Evolutionary conservation across 352 stramenopile species (phyloP).

Genomic region (Phytophthora pini): DNA sequence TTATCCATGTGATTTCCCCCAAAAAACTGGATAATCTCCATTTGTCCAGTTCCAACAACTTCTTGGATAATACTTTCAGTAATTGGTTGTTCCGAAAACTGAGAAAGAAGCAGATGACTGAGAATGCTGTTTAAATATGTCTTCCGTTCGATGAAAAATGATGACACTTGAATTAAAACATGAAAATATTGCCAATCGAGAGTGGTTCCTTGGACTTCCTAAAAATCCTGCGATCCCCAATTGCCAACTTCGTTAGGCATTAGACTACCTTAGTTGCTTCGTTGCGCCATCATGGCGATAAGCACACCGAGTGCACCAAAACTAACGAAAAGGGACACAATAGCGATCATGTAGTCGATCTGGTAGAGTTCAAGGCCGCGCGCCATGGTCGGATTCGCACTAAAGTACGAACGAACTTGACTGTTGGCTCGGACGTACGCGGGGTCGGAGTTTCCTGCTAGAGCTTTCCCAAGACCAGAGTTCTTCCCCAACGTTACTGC

Average conservation of each 20-base stretch:
- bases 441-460: not conserved
- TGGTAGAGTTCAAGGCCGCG: not conserved
- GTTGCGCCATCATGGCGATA: not conserved
- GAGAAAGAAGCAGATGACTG: constrained; percentile 2
- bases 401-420: not conserved
- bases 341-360: constrained; percentile 3
- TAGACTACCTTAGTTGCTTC: not conserved
- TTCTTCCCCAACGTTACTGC: not conserved
- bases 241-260: too few species aligned
- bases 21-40: not conserved
- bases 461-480: not conserved
- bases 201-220: too few species aligned
- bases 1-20: not conserved
- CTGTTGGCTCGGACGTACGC: not conserved
- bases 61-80: too few species aligned
- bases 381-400: not conserved
- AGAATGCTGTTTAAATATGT: too few species aligned
- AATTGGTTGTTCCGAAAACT: constrained; percentile 5
- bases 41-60: too few species aligned
- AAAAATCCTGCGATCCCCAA: too few species aligned
- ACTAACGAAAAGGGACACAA: constrained; percentile 1
- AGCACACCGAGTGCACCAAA: not conserved
- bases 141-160: too few species aligned
- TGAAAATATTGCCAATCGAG: too few species aligned
- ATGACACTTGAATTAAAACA: too few species aligned